phyloP scores from a whole-genome alignment of 2,329 filamentous ascomycete genomes.

The Periconia sp. region DNA sequence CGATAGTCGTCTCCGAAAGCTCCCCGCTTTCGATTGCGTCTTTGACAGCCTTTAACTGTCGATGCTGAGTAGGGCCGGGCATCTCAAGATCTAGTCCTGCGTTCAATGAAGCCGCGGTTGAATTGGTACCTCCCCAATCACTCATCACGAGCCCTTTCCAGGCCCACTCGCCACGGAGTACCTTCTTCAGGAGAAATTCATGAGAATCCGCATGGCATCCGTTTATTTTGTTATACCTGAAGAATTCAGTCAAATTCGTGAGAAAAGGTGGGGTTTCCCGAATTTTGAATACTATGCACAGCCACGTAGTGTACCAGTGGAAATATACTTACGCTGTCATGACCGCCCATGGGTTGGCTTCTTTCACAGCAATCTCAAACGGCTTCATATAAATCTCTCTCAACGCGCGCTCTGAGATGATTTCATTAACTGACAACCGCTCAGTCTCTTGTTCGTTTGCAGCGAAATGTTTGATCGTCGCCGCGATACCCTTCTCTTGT shows the following conservation, averaged over 20 bases:
- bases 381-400: slow-evolving; percentile 58
- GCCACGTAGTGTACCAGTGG: too few species aligned
- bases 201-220: slow-evolving; percentile 69
- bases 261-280: too few species aligned
- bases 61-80: slow-evolving; percentile 63
- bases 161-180: slow-evolving; percentile 72
- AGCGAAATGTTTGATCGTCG: slow-evolving; percentile 75
- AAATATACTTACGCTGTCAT: slow-evolving; percentile 62
- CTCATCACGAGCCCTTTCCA: slow-evolving; percentile 69
- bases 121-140: slow-evolving; percentile 59
- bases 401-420: slow-evolving; percentile 59
- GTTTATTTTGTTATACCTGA: slow-evolving; percentile 70
- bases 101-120: slow-evolving; percentile 37
- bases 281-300: too few species aligned
- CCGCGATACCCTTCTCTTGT: slow-evolving; percentile 66
- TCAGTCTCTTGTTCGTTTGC: slow-evolving; percentile 71
- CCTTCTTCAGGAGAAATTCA: slow-evolving; percentile 63
- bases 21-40: slow-evolving; percentile 50
- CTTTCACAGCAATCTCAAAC: slow-evolving; percentile 72
- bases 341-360: slow-evolving; percentile 66
- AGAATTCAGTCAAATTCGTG: background rate
- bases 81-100: slow-evolving; percentile 43
- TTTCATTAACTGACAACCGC: slow-evolving; percentile 58
- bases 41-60: slow-evolving; percentile 64
- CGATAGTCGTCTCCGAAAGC: slow-evolving; percentile 43